Conservation (phyloP, 768 basidiomycete genomes). For the Mycena floridula region DNA sequence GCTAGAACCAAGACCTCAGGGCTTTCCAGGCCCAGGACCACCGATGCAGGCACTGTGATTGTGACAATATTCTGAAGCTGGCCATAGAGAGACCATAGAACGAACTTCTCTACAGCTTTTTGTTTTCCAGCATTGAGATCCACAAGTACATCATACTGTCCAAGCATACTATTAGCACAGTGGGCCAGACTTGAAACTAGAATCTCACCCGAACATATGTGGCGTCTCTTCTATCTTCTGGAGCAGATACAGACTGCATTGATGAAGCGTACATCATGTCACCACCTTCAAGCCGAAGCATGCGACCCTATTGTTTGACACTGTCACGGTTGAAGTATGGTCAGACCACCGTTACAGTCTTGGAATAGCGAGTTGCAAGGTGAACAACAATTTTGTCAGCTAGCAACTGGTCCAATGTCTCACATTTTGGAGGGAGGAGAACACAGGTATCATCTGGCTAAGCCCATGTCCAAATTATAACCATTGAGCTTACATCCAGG, state of each 20-base stretch:
- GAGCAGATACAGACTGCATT: background rate
- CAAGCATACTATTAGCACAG: conserved; percentile 1
- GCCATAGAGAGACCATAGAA: conserved; percentile 22
- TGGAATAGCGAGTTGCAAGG: background rate
- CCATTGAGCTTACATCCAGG: background rate
- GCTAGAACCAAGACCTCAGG: conserved; percentile 18
- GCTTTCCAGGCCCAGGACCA: conserved; percentile 7
- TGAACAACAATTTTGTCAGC: background rate
- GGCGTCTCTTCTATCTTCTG: conserved; percentile 21
- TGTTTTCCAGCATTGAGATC: conserved; percentile 17
- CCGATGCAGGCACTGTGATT: conserved; percentile 13
- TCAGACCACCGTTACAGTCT: background rate
- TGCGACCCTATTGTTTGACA: background rate
- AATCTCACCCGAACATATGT: conserved; percentile 25
- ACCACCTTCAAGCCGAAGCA: background rate
- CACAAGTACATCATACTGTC: conserved; percentile 25
- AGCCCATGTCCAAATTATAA: background rate
- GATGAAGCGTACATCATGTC: background rate
- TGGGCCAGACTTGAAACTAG: background rate
- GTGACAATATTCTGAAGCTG: conserved; percentile 25
- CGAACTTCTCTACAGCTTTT: conserved; percentile 7
- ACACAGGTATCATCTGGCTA: background rate
- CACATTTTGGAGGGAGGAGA: background rate
- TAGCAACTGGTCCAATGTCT: background rate
- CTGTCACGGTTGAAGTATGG: background rate